Evolutionary conservation across 768 basidiomycete genomes (phyloP).

Genomic region (Auricularia auricula-judae): DNA sequence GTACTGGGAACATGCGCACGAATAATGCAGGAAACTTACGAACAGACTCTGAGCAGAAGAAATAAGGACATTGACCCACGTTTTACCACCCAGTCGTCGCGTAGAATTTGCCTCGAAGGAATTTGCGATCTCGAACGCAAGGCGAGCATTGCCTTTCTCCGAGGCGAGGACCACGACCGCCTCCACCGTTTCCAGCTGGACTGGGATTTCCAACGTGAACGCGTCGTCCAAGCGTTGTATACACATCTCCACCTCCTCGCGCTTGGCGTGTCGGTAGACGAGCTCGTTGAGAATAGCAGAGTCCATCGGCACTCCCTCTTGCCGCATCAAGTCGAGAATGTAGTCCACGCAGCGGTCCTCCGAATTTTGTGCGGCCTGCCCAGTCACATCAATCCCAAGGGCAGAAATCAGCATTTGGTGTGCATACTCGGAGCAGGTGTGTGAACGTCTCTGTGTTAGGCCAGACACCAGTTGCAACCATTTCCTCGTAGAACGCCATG

Average conservation of each 20-base stretch:
- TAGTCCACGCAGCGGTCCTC: slow-evolving; percentile 21
- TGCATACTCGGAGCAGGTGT: slow-evolving; percentile 43
- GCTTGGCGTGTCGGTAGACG: slow-evolving; percentile 33
- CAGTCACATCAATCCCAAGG: slow-evolving; percentile 21
- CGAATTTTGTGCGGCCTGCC: slow-evolving; percentile 17
- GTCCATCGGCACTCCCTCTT: slow-evolving; percentile 37
- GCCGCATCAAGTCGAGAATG: slow-evolving; percentile 45
- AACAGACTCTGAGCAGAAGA: slow-evolving; percentile 54
- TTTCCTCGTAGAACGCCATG: slow-evolving; percentile 60
- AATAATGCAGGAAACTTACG: slow-evolving; percentile 38
- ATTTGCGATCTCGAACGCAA: slow-evolving; percentile 62
- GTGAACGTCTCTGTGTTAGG: slow-evolving; percentile 46
- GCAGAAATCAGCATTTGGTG: neutral
- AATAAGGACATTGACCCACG: slow-evolving; percentile 59
- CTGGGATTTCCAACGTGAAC: slow-evolving; percentile 37
- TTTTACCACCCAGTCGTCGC: slow-evolving; percentile 37
- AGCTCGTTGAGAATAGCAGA: slow-evolving; percentile 41
- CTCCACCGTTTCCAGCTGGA: slow-evolving; percentile 38
- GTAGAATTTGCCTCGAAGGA: slow-evolving; percentile 46
- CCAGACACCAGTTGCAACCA: slow-evolving; percentile 38
- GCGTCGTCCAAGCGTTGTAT: slow-evolving; percentile 52
- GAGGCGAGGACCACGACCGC: slow-evolving; percentile 45
- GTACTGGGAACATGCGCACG: neutral
- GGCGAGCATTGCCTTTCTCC: slow-evolving; percentile 39
- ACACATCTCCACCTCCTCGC: slow-evolving; percentile 53